Conservation (phyloP, 2,329 filamentous ascomycete genomes). For the Alternaria ventricosa region DNA sequence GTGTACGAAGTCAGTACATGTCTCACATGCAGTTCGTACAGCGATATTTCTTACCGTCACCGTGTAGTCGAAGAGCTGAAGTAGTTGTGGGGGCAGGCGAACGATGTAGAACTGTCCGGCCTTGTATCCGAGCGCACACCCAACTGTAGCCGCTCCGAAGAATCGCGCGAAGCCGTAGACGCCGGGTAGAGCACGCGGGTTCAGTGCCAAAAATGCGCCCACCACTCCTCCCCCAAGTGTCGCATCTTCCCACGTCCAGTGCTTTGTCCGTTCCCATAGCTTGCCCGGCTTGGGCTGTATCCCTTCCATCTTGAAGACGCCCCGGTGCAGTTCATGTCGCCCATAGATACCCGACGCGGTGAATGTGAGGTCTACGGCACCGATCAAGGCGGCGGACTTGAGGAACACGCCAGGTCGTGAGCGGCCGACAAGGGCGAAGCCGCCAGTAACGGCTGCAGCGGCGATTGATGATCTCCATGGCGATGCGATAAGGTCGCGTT, state of each 20-base stretch:
- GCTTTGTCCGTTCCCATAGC: conserved; percentile 29
- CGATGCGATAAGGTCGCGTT: conserved; percentile 10
- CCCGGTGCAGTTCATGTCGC: conserved; percentile 24
- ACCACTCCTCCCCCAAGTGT: conserved; percentile 21
- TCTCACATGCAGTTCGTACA: no score
- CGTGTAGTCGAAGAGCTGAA: conserved; percentile 2
- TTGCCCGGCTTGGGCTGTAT: conserved; percentile 24
- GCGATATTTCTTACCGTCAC: no score
- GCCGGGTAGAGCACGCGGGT: conserved; percentile 24
- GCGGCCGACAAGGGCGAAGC: conserved; percentile 19
- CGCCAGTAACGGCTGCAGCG: conserved; percentile 16
- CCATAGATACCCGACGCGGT: conserved; percentile 17
- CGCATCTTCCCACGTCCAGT: conserved; percentile 22
- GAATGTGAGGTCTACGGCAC: conserved; percentile 12
- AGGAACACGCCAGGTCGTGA: conserved; percentile 28
- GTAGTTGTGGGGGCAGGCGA: conserved; percentile 1
- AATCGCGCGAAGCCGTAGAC: conserved; percentile 23
- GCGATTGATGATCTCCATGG: conserved; percentile 11
- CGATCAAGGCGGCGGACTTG: conserved; percentile 16
- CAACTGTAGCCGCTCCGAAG: conserved; percentile 22
- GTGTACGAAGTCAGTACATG: no score
- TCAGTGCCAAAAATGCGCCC: conserved; percentile 20
- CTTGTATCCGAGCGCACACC: conserved; percentile 18
- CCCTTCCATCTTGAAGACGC: conserved; percentile 24
- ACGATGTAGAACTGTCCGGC: conserved; percentile 1